Evolutionary conservation across 2,329 filamentous ascomycete genomes (phyloP).

Genomic region (Sphaerulina musiva): DNA sequence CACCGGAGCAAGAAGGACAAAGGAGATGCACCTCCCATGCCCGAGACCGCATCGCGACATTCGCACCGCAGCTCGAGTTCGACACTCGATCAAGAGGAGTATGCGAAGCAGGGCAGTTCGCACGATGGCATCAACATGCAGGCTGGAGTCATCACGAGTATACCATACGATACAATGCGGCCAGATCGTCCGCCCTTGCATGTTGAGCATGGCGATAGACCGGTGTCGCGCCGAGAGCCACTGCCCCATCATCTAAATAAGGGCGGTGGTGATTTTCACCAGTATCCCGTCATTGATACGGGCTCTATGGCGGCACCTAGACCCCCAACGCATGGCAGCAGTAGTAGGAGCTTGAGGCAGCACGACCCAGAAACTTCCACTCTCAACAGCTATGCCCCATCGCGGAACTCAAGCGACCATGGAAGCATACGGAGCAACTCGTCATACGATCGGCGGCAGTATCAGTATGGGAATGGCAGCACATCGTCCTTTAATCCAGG

Average conservation of each 20-base stretch:
- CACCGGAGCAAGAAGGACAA: slow-evolving; percentile 74
- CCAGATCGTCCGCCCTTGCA: slow-evolving; percentile 64
- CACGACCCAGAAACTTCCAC: slow-evolving; percentile 43
- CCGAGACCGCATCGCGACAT: slow-evolving; percentile 61
- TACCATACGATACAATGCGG: slow-evolving; percentile 71
- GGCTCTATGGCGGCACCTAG: slow-evolving; percentile 48
- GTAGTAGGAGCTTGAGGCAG: slow-evolving; percentile 13
- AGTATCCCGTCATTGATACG: slow-evolving; percentile 60
- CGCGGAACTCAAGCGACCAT: slow-evolving; percentile 45
- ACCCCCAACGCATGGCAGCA: slow-evolving; percentile 27
- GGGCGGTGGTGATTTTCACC: slow-evolving; percentile 71
- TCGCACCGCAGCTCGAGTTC: slow-evolving; percentile 56
- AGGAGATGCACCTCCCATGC: slow-evolving; percentile 53
- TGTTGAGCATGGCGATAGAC: slow-evolving; percentile 63
- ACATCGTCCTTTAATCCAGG: slow-evolving; percentile 48
- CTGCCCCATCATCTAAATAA: slow-evolving; percentile 80
- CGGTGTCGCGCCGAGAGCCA: slow-evolving; percentile 59
- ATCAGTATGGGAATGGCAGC: slow-evolving; percentile 44
- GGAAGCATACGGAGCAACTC: slow-evolving; percentile 59
- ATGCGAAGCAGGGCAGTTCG: slow-evolving; percentile 13
- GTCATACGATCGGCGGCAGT: slow-evolving; percentile 48
- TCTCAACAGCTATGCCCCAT: slow-evolving; percentile 38
- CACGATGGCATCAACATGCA: slow-evolving; percentile 60
- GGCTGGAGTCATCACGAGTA: slow-evolving; percentile 77
- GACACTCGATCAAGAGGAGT: slow-evolving; percentile 27